A percentile compares a stretch with the other conserved stretches of the same genome.
Evolutionary conservation across 1,139 yeast species (phyloP).

Genomic region (Yamadazyma spencermartinsiae): DNA sequence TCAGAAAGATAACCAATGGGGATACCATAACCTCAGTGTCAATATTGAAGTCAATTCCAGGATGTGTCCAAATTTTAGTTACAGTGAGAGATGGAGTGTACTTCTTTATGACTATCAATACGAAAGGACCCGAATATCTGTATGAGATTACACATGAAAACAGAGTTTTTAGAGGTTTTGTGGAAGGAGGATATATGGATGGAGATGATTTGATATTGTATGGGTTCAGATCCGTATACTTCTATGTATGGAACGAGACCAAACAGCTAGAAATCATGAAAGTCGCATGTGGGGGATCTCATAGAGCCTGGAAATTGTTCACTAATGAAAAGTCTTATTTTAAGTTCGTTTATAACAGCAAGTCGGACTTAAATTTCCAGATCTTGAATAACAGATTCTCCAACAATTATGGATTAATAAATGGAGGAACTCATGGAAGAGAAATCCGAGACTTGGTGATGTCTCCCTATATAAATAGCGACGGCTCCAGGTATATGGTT

Average conservation of each 20-base stretch:
- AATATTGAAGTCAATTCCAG: slow-evolving; percentile 26
- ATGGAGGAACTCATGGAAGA: slow-evolving; percentile 82
- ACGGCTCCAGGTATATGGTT: slow-evolving; percentile 44
- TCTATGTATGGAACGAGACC: slow-evolving; percentile 83
- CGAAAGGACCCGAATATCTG: slow-evolving; percentile 15
- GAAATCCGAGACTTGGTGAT: slow-evolving; percentile 73
- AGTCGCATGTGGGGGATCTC: slow-evolving; percentile 90
- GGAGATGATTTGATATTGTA: slow-evolving; percentile 61
- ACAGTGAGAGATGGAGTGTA: slow-evolving; percentile 71
- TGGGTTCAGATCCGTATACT: slow-evolving; percentile 80
- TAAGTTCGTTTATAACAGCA: slow-evolving; percentile 56
- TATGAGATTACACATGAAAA: slow-evolving; percentile 54
- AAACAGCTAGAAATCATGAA: slow-evolving; percentile 67
- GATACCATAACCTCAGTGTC: slow-evolving; percentile 69
- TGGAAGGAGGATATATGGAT: slow-evolving; percentile 68
- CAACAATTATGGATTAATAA: slow-evolving; percentile 28
- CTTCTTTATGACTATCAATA: slow-evolving; percentile 25
- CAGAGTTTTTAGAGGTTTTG: slow-evolving; percentile 68
- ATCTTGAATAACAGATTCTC: slow-evolving; percentile 22
- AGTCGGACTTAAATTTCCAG: slow-evolving; percentile 41
- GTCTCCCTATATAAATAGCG: slow-evolving; percentile 23
- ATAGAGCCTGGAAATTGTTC: slow-evolving; percentile 70
- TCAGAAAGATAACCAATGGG: slow-evolving; percentile 63
- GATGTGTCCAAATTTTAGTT: slow-evolving; percentile 30
- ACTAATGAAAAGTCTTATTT: slow-evolving; percentile 18